Conservation (phyloP, 257 asterid species). For the Jasminum sambac region DNA sequence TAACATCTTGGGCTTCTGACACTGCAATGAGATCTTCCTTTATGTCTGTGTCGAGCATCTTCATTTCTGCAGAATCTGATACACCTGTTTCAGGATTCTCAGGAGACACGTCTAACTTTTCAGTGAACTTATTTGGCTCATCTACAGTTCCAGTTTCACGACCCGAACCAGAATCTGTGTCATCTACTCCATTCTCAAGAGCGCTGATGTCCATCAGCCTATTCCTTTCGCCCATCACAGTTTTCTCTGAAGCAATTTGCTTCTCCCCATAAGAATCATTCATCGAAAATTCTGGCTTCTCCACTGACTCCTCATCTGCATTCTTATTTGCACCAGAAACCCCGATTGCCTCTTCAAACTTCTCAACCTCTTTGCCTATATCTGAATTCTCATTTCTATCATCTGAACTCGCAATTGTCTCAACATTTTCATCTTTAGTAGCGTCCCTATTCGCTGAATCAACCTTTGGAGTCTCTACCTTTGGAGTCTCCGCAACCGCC, state of each 20-base stretch:
- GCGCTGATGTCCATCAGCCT: conserved; percentile 31
- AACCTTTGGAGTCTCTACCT: conserved; percentile 18
- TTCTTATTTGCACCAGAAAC: conserved; percentile 23
- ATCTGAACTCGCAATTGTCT: conserved; percentile 31
- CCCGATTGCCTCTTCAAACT: conserved; percentile 44
- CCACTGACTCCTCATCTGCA: conserved; percentile 31
- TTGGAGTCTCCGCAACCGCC: conserved; percentile 40
- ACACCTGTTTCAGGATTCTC: conserved; percentile 37
- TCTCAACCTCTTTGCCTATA: conserved; percentile 34
- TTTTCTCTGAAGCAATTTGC: conserved; percentile 24
- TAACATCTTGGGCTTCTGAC: conserved; percentile 34
- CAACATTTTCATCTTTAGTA: conserved; percentile 24
- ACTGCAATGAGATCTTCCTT: conserved; percentile 31
- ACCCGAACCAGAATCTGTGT: conserved; percentile 21
- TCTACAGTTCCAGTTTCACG: conserved; percentile 33
- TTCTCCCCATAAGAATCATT: conserved; percentile 25
- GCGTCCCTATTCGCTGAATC: conserved; percentile 24
- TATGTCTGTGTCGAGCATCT: conserved; percentile 28
- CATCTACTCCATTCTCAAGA: conserved; percentile 34
- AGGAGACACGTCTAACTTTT: conserved; percentile 26
- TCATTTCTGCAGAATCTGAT: conserved; percentile 30
- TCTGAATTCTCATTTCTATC: conserved; percentile 29
- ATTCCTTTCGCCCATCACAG: conserved; percentile 27
- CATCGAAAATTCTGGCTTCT: conserved; percentile 25
- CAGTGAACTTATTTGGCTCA: conserved; percentile 30